Evolutionary conservation across 139 green algal genomes (phyloP).

Genomic region (Helicosporidium sp.): DNA sequence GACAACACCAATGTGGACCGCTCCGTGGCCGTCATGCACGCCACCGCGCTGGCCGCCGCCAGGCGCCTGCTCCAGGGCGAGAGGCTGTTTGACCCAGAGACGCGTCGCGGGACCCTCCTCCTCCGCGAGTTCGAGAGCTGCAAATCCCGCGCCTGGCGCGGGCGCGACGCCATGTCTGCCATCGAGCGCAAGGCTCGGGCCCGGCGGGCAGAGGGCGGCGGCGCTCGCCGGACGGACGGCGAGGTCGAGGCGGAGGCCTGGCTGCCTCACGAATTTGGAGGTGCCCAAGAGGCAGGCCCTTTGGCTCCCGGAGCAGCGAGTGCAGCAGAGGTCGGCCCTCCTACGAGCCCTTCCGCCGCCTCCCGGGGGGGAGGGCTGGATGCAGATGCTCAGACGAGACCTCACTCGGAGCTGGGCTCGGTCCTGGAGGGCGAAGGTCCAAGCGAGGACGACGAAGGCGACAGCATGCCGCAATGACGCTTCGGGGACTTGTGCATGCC

Average conservation of each 20-base stretch:
- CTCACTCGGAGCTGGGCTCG: not conserved
- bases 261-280: no score
- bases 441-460: not conserved
- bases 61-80: slow-evolving; percentile 3
- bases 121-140: not conserved
- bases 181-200: not conserved
- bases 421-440: not conserved
- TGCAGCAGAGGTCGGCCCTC: no score
- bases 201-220: no score
- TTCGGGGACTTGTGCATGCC: no score
- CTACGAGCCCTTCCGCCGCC: no score
- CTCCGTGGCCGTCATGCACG: slow-evolving; percentile 69
- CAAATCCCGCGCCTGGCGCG: not conserved
- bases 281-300: no score
- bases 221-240: not conserved
- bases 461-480: no score
- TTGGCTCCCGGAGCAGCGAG: no score
- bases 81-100: not conserved
- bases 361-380: no score
- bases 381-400: no score
- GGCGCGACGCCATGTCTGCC: not conserved
- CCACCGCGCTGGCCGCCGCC: slow-evolving; percentile 48
- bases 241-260: no score
- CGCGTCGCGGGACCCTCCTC: not conserved
- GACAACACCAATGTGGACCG: slow-evolving; percentile 87